Evolutionary conservation across 345 rosid genomes (phyloP).

Genomic region (Syzygium aqueum): DNA sequence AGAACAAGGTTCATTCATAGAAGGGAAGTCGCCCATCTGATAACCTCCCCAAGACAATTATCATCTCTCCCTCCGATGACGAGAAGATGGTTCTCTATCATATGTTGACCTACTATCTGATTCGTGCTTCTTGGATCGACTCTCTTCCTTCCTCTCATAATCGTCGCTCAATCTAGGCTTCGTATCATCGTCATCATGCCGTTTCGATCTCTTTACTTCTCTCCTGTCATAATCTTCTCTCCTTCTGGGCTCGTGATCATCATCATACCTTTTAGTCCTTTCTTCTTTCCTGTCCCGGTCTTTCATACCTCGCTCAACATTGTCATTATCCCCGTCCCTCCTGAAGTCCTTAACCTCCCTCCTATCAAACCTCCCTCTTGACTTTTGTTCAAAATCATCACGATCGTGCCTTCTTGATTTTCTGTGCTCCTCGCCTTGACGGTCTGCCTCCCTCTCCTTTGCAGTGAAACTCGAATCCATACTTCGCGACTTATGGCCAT

Average conservation of each 20-base stretch:
- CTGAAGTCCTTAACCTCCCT: constrained; percentile 22
- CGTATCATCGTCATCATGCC: not conserved
- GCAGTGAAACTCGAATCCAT: constrained; percentile 14
- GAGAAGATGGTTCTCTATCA: constrained; percentile 5
- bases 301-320: constrained; percentile 11
- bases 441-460: constrained; percentile 12
- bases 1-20: not conserved
- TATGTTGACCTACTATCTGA: constrained; percentile 20
- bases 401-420: constrained; percentile 23
- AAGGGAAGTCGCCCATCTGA: not conserved
- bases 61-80: not conserved
- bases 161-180: not conserved
- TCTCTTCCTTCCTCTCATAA: constrained; percentile 18
- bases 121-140: constrained; percentile 28
- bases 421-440: constrained; percentile 23
- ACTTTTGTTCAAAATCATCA: constrained; percentile 12
- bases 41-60: not conserved
- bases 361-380: constrained; percentile 25
- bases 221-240: constrained; percentile 2
- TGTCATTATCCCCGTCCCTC: not conserved
- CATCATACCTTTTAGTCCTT: not conserved
- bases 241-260: not conserved
- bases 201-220: constrained; percentile 2
- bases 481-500: constrained; percentile 10
- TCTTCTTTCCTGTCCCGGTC: constrained; percentile 1